Conservation (phyloP, 495 filamentous ascomycete genomes). For the Penicillium herquei region DNA sequence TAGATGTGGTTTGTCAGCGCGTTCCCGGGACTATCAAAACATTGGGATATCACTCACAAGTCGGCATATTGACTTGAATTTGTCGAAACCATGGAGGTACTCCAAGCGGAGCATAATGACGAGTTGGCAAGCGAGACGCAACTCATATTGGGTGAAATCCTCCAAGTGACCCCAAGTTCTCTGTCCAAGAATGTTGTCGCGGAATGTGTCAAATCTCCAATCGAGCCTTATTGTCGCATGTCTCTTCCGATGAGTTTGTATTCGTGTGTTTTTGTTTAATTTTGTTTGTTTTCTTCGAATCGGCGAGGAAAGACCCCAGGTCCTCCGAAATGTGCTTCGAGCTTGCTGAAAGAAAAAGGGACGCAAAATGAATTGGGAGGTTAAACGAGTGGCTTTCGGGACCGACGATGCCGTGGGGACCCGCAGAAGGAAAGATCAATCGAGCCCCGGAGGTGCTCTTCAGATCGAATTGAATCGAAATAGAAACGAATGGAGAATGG, state of each 20-base stretch:
- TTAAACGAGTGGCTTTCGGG: slow-evolving; percentile 38
- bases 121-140: slow-evolving; percentile 84
- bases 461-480: slow-evolving; percentile 16
- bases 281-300: not conserved
- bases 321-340: slow-evolving; percentile 20
- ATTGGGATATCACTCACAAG: slow-evolving; percentile 62
- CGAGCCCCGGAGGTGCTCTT: slow-evolving; percentile 20
- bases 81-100: slow-evolving; percentile 76
- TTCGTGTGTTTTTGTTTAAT: not conserved
- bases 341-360: slow-evolving; percentile 22
- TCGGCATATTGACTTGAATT: slow-evolving; percentile 58
- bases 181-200: slow-evolving; percentile 16
- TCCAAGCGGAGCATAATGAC: slow-evolving; percentile 80
- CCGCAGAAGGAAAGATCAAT: slow-evolving; percentile 23
- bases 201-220: slow-evolving; percentile 22
- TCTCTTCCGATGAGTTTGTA: not conserved
- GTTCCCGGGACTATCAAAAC: no score
- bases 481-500: slow-evolving; percentile 10
- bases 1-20: not conserved
- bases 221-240: slow-evolving; percentile 4
- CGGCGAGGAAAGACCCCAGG: slow-evolving; percentile 18
- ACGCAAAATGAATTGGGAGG: slow-evolving; percentile 2
- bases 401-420: slow-evolving; percentile 15
- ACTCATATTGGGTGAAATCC: slow-evolving; percentile 29
- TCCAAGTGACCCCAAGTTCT: not conserved